phyloP scores from a whole-genome alignment of 2,329 filamentous ascomycete genomes.

The Aspergillus fructus region DNA sequence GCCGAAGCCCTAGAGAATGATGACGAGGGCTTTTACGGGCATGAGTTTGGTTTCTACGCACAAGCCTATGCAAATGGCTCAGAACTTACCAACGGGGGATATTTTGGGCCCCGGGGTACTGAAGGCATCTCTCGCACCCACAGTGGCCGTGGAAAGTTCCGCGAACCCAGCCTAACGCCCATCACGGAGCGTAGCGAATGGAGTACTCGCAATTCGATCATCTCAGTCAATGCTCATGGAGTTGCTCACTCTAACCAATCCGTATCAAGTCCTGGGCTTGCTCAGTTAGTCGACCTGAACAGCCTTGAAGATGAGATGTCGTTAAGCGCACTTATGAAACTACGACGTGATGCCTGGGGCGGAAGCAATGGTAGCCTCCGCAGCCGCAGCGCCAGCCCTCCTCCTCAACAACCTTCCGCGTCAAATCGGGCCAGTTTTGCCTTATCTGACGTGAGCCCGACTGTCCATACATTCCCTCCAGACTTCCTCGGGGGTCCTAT shows the following conservation, averaged over 20 bases:
- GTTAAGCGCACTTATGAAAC: slow-evolving; percentile 67
- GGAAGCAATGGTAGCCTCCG: slow-evolving; percentile 73
- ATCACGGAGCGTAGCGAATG: slow-evolving; percentile 97
- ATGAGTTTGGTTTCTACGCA: slow-evolving; percentile 96
- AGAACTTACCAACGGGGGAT: slow-evolving; percentile 77
- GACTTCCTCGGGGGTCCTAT: slow-evolving; percentile 18
- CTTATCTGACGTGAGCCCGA: slow-evolving; percentile 35
- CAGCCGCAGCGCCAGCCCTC: slow-evolving; percentile 49
- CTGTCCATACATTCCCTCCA: slow-evolving; percentile 20
- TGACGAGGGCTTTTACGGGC: slow-evolving; percentile 89
- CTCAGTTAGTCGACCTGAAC: slow-evolving; percentile 68
- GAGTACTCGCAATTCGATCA: slow-evolving; percentile 88
- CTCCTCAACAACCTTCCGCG: slow-evolving; percentile 35
- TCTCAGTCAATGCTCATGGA: slow-evolving; percentile 64
- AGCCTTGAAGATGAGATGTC: slow-evolving; percentile 68
- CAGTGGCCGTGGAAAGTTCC: slow-evolving; percentile 71
- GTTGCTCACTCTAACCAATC: slow-evolving; percentile 48
- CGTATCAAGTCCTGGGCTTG: slow-evolving; percentile 70
- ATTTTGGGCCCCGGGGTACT: slow-evolving; percentile 75
- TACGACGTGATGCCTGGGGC: slow-evolving; percentile 76
- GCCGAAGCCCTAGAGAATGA: slow-evolving; percentile 90
- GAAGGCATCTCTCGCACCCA: slow-evolving; percentile 62
- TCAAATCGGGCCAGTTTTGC: slow-evolving; percentile 38
- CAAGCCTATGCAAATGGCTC: slow-evolving; percentile 43
- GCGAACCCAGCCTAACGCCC: slow-evolving; percentile 89